Conservation (phyloP, 2,329 filamentous ascomycete species). For the Monosporascus sp. region DNA sequence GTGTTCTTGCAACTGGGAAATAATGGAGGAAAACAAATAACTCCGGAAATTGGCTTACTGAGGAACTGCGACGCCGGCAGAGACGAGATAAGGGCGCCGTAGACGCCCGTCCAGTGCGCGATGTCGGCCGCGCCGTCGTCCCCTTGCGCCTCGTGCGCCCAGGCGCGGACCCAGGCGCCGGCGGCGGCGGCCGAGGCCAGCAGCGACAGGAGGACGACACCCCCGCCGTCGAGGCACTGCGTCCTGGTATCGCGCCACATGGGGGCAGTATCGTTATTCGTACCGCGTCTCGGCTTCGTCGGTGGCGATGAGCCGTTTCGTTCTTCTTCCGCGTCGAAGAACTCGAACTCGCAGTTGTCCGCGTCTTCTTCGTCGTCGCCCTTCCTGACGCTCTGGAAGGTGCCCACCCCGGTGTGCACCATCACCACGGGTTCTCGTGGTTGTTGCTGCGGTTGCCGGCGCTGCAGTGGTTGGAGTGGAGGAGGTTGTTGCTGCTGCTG, state of each 20-base stretch:
- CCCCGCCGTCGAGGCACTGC: background rate
- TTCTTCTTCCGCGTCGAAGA: too few relatives aligned
- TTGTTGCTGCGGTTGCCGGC: background rate
- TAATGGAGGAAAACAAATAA: background rate
- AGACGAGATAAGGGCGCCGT: background rate
- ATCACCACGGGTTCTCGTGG: background rate
- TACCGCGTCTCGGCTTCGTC: too few relatives aligned
- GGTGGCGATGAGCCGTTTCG: too few relatives aligned
- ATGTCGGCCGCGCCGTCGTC: background rate
- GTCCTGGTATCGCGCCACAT: background rate
- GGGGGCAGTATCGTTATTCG: background rate
- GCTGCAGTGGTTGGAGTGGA: background rate
- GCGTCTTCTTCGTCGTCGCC: background rate
- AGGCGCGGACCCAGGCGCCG: slow-evolving; percentile 1
- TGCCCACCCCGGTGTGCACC: background rate
- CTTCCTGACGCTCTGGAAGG: background rate
- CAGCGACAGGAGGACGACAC: background rate
- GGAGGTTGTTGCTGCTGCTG: background rate
- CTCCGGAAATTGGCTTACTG: background rate
- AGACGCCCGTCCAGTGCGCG: slow-evolving; percentile 1
- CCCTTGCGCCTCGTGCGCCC: background rate
- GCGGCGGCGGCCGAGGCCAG: background rate
- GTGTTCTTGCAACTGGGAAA: too few relatives aligned
- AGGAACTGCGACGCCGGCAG: slow-evolving; percentile 1
- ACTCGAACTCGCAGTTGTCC: too few relatives aligned